phyloP scores from a whole-genome alignment of 352 stramenopile genomes.

The Phytophthora crassamura region DNA sequence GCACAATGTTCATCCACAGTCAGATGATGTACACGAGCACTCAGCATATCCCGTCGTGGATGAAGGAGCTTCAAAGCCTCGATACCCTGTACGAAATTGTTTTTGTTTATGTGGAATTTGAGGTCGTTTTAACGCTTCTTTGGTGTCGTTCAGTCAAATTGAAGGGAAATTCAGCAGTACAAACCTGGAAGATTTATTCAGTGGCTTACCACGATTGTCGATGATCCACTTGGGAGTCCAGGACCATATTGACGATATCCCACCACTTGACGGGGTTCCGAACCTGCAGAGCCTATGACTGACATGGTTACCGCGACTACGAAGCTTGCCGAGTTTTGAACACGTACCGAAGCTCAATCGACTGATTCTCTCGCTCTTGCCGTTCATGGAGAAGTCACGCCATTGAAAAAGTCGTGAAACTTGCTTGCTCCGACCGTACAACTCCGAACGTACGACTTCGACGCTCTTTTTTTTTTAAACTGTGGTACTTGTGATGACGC shows the following conservation, averaged over 20 bases:
- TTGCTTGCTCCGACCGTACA: no score
- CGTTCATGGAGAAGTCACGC: constrained; percentile 5
- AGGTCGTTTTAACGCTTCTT: background rate
- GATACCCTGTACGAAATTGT: background rate
- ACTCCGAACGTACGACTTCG: no score
- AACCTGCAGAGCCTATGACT: constrained; percentile 29
- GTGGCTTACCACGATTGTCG: constrained; percentile 19
- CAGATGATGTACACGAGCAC: constrained; percentile 38
- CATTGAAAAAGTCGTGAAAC: no score
- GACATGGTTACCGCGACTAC: constrained; percentile 25
- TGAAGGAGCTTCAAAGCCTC: constrained; percentile 21
- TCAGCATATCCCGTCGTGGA: constrained; percentile 25
- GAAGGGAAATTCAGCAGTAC: constrained; percentile 20
- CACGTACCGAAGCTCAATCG: constrained; percentile 16
- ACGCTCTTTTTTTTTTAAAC: no score
- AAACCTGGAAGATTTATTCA: constrained; percentile 32
- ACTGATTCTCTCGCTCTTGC: constrained; percentile 21
- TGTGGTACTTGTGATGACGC: no score
- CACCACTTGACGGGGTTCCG: constrained; percentile 24
- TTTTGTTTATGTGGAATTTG: constrained; percentile 2
- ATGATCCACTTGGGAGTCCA: constrained; percentile 27
- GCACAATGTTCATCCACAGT: constrained; percentile 8
- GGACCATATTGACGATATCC: constrained; percentile 17
- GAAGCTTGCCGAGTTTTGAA: constrained; percentile 25
- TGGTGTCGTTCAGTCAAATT: constrained; percentile 1